These are phyloP conservation scores for Irpex lacteus DNA, from an alignment of 1,284 basidiomycete species.

Conservation along the genomic window DNA sequence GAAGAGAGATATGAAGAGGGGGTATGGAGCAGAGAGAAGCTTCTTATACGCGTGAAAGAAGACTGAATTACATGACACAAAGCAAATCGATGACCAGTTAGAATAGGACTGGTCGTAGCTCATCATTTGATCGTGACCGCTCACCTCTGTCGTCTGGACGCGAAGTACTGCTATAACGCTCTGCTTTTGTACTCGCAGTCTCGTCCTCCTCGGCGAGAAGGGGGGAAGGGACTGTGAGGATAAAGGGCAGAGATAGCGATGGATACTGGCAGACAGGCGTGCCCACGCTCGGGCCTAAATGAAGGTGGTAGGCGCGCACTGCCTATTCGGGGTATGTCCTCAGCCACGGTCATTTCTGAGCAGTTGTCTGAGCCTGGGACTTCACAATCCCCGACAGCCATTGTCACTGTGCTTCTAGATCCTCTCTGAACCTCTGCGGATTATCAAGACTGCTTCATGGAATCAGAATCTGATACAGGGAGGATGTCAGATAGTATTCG, in stretches of 20 bases:
- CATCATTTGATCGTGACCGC: not conserved
- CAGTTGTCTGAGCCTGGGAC: not conserved
- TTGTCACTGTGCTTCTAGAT: not conserved
- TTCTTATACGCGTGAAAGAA: not conserved
- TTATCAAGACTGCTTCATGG: not conserved
- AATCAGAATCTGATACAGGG: not conserved
- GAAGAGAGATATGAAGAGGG: slow-evolving; percentile 3
- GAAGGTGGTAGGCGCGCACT: not conserved
- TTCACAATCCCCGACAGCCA: too few relatives aligned
- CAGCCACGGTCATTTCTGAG: not conserved
- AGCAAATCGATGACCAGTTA: not conserved
- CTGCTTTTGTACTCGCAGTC: not conserved
- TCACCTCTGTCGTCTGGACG: not conserved
- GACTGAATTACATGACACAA: slow-evolving; percentile 1
- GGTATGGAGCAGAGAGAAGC: not conserved
- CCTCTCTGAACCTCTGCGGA: not conserved
- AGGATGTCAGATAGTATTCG: not conserved
- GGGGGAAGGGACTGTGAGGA: slow-evolving; percentile 1
- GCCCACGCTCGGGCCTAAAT: not conserved
- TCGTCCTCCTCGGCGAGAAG: not conserved
- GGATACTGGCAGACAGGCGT: not conserved
- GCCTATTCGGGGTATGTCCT: not conserved
- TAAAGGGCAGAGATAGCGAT: slow-evolving; percentile 1
- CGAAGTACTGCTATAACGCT: not conserved
- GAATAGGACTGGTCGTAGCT: not conserved